A percentile compares a stretch with the other conserved stretches of the same genome.
phyloP scores from a whole-genome alignment of 371 early-diverging fungal genomes.

The Apophysomyces elegans region DNA sequence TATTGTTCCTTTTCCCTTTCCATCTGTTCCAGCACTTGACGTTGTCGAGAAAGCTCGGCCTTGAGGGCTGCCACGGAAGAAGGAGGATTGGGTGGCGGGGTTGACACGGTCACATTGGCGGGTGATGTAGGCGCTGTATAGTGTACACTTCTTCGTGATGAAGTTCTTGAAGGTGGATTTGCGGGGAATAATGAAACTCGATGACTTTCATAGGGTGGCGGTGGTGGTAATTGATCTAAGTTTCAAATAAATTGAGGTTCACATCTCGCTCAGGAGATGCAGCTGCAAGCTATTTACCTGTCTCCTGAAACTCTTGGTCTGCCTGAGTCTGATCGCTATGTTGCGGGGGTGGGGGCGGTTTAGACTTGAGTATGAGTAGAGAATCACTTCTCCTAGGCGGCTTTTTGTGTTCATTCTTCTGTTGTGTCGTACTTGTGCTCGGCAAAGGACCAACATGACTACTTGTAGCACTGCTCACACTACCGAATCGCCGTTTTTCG shows the following conservation, averaged over 20 bases:
- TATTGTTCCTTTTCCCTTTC: slow-evolving; percentile 27
- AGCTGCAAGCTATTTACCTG: slow-evolving; percentile 10
- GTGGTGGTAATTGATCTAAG: background rate
- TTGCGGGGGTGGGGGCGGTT: slow-evolving; percentile 5
- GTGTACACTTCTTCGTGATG: slow-evolving; percentile 5
- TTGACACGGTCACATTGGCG: background rate
- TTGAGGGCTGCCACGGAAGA: slow-evolving; percentile 16
- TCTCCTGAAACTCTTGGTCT: slow-evolving; percentile 6
- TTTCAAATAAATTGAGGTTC: background rate
- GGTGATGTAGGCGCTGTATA: background rate
- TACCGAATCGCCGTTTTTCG: slow-evolving; percentile 2
- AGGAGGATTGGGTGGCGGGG: background rate
- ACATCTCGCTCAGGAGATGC: slow-evolving; percentile 9
- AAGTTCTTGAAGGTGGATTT: background rate
- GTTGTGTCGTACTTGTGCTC: slow-evolving; percentile 9
- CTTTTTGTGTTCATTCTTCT: background rate
- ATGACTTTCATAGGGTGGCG: slow-evolving; percentile 14
- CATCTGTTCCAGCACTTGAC: slow-evolving; percentile 24
- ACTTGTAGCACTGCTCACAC: slow-evolving; percentile 1
- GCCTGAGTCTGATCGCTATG: background rate
- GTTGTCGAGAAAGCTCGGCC: slow-evolving; percentile 28
- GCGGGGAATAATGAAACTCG: background rate
- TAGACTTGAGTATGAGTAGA: background rate
- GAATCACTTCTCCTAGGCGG: slow-evolving; percentile 7
- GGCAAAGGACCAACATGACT: slow-evolving; percentile 8